Conservation (phyloP, 345 rosid species). For the Kernera saxatilis region DNA sequence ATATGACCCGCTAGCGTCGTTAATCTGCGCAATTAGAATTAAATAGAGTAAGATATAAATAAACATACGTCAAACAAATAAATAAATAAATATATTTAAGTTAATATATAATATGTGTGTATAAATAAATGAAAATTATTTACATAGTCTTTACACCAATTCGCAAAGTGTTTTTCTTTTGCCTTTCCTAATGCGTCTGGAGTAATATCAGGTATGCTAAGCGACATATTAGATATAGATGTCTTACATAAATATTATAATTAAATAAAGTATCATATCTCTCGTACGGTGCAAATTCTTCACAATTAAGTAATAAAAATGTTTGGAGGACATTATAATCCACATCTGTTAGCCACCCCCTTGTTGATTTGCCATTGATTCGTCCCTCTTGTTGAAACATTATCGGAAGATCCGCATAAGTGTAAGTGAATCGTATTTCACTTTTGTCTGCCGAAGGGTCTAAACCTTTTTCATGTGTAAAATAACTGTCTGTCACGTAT, state of each 20-base stretch:
- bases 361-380: not conserved
- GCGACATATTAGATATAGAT: too few relatives aligned
- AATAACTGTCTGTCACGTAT: not conserved
- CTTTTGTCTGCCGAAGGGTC: not conserved
- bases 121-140: too few relatives aligned
- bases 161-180: not conserved
- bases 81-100: too few relatives aligned
- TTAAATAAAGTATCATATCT: not conserved
- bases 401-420: not conserved
- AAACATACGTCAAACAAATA: too few relatives aligned
- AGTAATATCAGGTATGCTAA: not conserved
- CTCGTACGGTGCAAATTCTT: not conserved
- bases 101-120: too few relatives aligned
- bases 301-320: not conserved
- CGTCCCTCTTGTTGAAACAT: not conserved
- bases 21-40: too few relatives aligned
- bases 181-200: not conserved
- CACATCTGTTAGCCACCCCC: not conserved
- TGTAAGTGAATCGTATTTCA: not conserved
- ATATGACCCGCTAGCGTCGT: too few relatives aligned
- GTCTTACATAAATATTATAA: too few relatives aligned
- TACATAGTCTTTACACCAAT: not conserved
- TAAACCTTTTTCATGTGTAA: not conserved
- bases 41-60: too few relatives aligned
- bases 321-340: not conserved